phyloP scores from a whole-genome alignment of 495 filamentous ascomycete genomes.

The Penicillium pancosmium region DNA sequence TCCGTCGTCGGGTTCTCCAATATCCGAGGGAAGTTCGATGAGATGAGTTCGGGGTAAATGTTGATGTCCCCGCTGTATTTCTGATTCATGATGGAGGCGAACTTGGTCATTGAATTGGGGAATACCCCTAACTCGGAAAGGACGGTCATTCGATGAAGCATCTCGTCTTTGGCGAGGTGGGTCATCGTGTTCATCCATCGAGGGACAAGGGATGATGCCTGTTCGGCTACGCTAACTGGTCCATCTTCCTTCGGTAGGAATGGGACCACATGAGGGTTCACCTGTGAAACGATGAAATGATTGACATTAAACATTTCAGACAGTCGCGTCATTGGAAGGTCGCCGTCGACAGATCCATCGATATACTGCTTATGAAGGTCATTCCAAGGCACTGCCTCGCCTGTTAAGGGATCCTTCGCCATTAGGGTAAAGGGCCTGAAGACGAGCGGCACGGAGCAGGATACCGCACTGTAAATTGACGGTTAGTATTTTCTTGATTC shows the following conservation, averaged over 20 bases:
- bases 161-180: conserved; percentile 77
- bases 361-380: conserved; percentile 82
- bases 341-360: conserved; percentile 92
- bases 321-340: conserved; percentile 87
- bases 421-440: conserved; percentile 76
- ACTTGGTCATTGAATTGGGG: conserved; percentile 77
- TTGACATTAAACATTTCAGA: conserved; percentile 98
- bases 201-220: conserved; percentile 41
- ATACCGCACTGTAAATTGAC: conserved; percentile 64
- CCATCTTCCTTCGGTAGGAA: conserved; percentile 77
- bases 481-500: conserved; percentile 14
- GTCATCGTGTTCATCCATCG: conserved; percentile 70
- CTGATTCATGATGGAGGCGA: conserved; percentile 79
- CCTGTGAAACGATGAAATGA: conserved; percentile 96
- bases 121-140: conserved; percentile 83
- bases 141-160: conserved; percentile 77
- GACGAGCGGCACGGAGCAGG: conserved; percentile 89
- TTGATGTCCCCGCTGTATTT: conserved; percentile 96
- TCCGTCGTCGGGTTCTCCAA: conserved; percentile 84
- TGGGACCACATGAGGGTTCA: conserved; percentile 91
- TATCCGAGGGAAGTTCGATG: conserved; percentile 73
- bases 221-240: conserved; percentile 40
- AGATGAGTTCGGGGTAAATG: conserved; percentile 79
- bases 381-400: conserved; percentile 79
- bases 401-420: conserved; percentile 83